A percentile compares a stretch with the other conserved stretches of the same genome.
These are phyloP conservation scores for Yamadazyma atmosphaerica DNA, from an alignment of 1,139 yeast genomes.

Conservation along the genomic window DNA sequence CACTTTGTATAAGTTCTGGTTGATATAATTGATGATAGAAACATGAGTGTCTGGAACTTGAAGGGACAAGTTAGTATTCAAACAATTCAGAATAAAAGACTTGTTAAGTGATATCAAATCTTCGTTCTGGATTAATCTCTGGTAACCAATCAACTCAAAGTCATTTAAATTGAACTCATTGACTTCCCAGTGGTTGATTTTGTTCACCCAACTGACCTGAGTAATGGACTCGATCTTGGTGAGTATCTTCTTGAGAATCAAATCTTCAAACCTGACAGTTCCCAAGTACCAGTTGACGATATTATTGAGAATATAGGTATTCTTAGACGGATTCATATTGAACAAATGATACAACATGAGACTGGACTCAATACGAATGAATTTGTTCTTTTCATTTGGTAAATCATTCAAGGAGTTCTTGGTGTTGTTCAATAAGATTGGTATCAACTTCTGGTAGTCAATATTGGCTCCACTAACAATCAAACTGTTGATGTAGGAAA, in stretches of 20 bases:
- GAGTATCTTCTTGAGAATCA: slow-evolving; percentile 57
- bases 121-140: slow-evolving; percentile 42
- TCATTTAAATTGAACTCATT: slow-evolving; percentile 43
- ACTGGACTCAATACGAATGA: slow-evolving; percentile 41
- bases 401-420: slow-evolving; percentile 26
- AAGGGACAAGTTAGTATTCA: slow-evolving; percentile 8
- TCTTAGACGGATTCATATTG: slow-evolving; percentile 37
- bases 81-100: slow-evolving; percentile 43
- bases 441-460: slow-evolving; percentile 60
- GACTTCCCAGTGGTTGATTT: slow-evolving; percentile 68
- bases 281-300: slow-evolving; percentile 61
- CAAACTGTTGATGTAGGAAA: slow-evolving; percentile 35
- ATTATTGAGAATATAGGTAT: slow-evolving; percentile 50
- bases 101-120: slow-evolving; percentile 58
- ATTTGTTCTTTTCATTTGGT: slow-evolving; percentile 21
- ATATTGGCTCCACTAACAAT: slow-evolving; percentile 34
- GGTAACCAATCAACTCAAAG: slow-evolving; percentile 43
- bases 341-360: slow-evolving; percentile 44
- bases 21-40: slow-evolving; percentile 11
- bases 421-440: slow-evolving; percentile 59
- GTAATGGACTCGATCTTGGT: slow-evolving; percentile 54
- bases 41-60: slow-evolving; percentile 11
- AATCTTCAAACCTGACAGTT: slow-evolving; percentile 59
- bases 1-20: slow-evolving; percentile 13
- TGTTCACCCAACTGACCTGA: slow-evolving; percentile 56